A percentile compares a stretch with the other conserved stretches of the same genome.
phyloP scores from a whole-genome alignment of 345 rosid genomes.

The Populus ilicifolia region DNA sequence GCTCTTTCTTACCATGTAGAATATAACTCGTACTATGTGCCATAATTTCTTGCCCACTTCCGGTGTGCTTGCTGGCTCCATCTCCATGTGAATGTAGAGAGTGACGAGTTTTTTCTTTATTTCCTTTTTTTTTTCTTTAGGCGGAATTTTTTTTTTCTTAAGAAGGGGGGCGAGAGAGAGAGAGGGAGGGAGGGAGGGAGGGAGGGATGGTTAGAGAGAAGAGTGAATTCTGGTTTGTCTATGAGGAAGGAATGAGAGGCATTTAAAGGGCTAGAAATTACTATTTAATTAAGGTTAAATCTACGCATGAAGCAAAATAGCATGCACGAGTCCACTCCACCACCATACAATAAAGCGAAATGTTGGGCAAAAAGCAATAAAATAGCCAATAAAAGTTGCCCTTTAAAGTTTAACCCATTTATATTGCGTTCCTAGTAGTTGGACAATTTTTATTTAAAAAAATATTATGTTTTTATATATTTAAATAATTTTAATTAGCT shows the following conservation, averaged over 20 bases:
- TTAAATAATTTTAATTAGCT: too few species aligned
- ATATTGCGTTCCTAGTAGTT: too few species aligned
- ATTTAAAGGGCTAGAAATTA: constrained; percentile 47
- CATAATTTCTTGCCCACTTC: constrained; percentile 51
- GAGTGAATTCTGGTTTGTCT: neutral
- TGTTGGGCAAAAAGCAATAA: neutral
- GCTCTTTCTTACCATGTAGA: constrained; percentile 53
- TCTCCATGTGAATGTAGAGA: constrained; percentile 29
- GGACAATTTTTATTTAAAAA: too few species aligned
- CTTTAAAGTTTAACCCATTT: too few species aligned
- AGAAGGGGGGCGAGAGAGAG: constrained; percentile 1
- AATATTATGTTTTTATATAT: too few species aligned
- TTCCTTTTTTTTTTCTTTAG: neutral
- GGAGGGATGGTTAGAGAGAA: neutral
- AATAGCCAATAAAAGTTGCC: neutral
- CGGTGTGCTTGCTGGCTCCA: constrained; percentile 37
- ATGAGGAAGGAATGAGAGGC: constrained; percentile 13
- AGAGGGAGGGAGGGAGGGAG: constrained; percentile 3
- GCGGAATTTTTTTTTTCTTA: constrained; percentile 2
- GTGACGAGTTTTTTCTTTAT: neutral
- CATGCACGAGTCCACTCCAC: neutral
- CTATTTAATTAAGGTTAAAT: constrained; percentile 12
- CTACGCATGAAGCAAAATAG: too few species aligned
- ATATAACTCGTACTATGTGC: constrained; percentile 44
- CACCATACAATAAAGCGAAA: neutral